These are phyloP conservation scores for Quercus tomentella DNA, from an alignment of 331 rosid genomes.

Conservation along the genomic window DNA sequence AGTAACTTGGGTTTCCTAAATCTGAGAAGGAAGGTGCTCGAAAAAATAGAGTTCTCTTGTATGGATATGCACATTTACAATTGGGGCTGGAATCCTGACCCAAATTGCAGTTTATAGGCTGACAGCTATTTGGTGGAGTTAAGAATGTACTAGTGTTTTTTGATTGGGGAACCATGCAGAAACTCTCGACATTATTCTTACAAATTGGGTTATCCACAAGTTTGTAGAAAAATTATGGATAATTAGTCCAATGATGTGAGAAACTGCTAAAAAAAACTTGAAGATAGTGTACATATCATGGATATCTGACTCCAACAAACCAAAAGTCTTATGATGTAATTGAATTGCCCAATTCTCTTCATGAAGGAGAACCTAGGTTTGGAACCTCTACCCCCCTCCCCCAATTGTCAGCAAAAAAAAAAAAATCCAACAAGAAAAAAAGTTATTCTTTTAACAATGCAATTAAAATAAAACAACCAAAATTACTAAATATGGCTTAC, in stretches of 20 bases:
- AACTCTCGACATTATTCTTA: slow-evolving; percentile 6
- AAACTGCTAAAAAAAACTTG: not conserved
- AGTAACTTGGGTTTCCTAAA: slow-evolving; percentile 27
- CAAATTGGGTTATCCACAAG: slow-evolving; percentile 52
- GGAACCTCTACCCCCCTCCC: too few species aligned
- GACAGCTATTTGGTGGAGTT: slow-evolving; percentile 30
- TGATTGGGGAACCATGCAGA: slow-evolving; percentile 32
- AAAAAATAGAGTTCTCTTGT: slow-evolving; percentile 45
- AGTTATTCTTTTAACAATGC: not conserved
- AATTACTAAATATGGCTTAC: slow-evolving; percentile 29
- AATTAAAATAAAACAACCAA: not conserved
- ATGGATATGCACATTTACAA: slow-evolving; percentile 68
- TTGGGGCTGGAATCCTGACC: slow-evolving; percentile 45
- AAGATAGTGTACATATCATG: not conserved
- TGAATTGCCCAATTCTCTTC: not conserved
- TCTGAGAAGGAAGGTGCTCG: slow-evolving; percentile 53
- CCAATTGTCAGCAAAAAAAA: too few species aligned
- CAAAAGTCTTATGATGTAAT: not conserved
- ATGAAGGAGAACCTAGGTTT: not conserved
- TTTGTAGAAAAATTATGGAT: slow-evolving; percentile 27
- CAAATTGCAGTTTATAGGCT: slow-evolving; percentile 23
- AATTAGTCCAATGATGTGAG: slow-evolving; percentile 1
- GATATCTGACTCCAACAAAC: not conserved
- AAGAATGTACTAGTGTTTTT: slow-evolving; percentile 11
- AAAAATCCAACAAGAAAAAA: too few species aligned